Conservation (phyloP, 108 stramenopile species). For the Nitzschia palea region DNA sequence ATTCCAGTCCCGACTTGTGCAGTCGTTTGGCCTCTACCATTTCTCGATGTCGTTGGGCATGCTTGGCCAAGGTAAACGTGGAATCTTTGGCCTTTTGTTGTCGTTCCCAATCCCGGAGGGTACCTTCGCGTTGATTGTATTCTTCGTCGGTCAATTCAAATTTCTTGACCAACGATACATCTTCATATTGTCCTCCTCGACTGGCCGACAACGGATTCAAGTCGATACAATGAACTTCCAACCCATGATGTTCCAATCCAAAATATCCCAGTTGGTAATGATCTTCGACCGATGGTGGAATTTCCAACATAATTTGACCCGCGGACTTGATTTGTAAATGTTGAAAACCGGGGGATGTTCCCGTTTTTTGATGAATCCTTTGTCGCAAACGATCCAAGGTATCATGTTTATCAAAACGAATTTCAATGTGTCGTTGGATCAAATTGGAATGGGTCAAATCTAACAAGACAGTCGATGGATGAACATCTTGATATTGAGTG, state of each 20-base stretch:
- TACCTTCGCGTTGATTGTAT: conserved; percentile 91
- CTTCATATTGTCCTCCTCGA: conserved; percentile 86
- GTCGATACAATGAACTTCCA: conserved; percentile 90
- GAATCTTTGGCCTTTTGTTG: conserved; percentile 85
- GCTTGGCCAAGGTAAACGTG: conserved; percentile 74
- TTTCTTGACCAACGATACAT: conserved; percentile 87
- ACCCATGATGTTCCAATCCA: conserved; percentile 63
- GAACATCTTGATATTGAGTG: conserved; percentile 48
- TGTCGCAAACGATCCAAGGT: conserved; percentile 69
- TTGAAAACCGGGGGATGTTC: conserved; percentile 88
- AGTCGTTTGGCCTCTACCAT: conserved; percentile 63
- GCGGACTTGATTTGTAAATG: conserved; percentile 69
- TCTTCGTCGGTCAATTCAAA: conserved; percentile 93
- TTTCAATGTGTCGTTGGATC: conserved; percentile 89
- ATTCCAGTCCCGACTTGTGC: conserved; percentile 50
- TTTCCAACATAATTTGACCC: conserved; percentile 52
- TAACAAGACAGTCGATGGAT: conserved; percentile 51
- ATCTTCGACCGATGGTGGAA: conserved; percentile 55
- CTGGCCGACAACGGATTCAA: conserved; percentile 87
- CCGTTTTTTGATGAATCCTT: conserved; percentile 91
- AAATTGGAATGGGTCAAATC: conserved; percentile 95
- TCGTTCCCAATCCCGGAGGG: conserved; percentile 89
- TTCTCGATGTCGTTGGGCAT: conserved; percentile 78
- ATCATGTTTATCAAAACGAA: conserved; percentile 91
- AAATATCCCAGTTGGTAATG: conserved; percentile 83